A percentile compares a stretch with the other conserved stretches of the same genome.
phyloP scores from a whole-genome alignment of 495 filamentous ascomycete species.

The Trichoderma erinaceum region DNA sequence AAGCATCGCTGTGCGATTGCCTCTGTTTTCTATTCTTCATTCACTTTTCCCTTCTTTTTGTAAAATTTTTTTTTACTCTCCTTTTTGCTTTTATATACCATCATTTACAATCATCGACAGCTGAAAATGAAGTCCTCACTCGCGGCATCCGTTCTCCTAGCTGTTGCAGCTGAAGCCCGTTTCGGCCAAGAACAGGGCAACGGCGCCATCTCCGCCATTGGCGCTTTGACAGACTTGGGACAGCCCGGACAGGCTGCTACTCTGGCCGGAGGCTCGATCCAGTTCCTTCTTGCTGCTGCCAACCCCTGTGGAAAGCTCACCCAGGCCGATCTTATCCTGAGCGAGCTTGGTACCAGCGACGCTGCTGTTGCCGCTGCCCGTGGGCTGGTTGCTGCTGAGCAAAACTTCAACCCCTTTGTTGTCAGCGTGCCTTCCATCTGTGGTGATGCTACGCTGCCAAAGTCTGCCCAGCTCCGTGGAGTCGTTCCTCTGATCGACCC shows the following conservation, averaged over 20 bases:
- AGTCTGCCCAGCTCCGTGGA: conserved; percentile 50
- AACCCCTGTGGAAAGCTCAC: conserved; percentile 55
- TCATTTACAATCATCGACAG: neutral
- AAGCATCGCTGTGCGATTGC: conserved; percentile 11
- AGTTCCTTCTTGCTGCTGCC: conserved; percentile 49
- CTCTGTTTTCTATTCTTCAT: neutral
- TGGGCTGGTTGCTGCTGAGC: conserved; percentile 56
- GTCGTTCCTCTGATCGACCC: conserved; percentile 58
- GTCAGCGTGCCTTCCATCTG: conserved; percentile 51
- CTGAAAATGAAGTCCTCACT: conserved; percentile 30
- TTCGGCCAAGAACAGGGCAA: conserved; percentile 50
- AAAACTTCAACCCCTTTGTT: conserved; percentile 61
- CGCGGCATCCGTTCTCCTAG: conserved; percentile 37
- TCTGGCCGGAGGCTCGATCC: conserved; percentile 46
- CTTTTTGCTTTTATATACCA: neutral
- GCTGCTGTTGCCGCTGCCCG: conserved; percentile 51
- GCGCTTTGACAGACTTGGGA: conserved; percentile 34
- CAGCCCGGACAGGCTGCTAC: conserved; percentile 48
- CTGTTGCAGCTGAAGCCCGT: conserved; percentile 43
- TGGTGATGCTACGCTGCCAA: conserved; percentile 49
- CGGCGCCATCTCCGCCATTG: conserved; percentile 37
- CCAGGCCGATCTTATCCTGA: conserved; percentile 52
- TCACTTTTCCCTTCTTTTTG: neutral
- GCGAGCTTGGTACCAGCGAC: conserved; percentile 45
- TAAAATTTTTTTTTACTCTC: neutral